phyloP scores from a whole-genome alignment of 805 yeast species.

The Kodamaea hsintzibuensis region DNA sequence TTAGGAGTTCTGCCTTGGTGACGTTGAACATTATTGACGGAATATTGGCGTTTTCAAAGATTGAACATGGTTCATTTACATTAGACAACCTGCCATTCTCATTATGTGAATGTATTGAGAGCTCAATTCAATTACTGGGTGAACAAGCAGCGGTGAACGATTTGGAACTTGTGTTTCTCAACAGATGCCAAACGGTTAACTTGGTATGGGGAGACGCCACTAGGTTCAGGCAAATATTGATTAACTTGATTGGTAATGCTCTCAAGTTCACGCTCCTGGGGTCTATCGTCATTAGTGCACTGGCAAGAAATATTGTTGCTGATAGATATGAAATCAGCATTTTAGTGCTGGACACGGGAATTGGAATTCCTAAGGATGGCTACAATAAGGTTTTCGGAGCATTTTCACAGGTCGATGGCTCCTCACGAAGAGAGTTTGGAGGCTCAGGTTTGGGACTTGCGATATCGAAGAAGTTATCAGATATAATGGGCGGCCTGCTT shows the following conservation, averaged over 20 bases:
- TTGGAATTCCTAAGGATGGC: slow-evolving; percentile 50
- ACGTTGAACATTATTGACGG: slow-evolving; percentile 55
- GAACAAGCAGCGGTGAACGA: slow-evolving; percentile 47
- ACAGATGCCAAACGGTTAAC: slow-evolving; percentile 40
- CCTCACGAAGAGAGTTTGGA: slow-evolving; percentile 51
- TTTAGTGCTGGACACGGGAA: slow-evolving; percentile 51
- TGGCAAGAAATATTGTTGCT: slow-evolving; percentile 25
- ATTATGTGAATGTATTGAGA: slow-evolving; percentile 45
- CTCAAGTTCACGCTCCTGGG: slow-evolving; percentile 51
- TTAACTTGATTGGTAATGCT: slow-evolving; percentile 54
- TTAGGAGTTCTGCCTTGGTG: slow-evolving; percentile 50
- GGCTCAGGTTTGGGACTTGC: slow-evolving; percentile 55
- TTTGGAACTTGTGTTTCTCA: slow-evolving; percentile 46
- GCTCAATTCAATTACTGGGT: slow-evolving; percentile 49
- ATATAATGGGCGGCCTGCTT: slow-evolving; percentile 49
- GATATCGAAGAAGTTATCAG: slow-evolving; percentile 48
- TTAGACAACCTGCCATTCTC: slow-evolving; percentile 46
- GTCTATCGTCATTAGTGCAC: slow-evolving; percentile 38
- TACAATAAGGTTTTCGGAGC: slow-evolving; percentile 51
- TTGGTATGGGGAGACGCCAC: slow-evolving; percentile 50
- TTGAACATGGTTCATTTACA: slow-evolving; percentile 54
- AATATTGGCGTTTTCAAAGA: slow-evolving; percentile 53
- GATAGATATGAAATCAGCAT: slow-evolving; percentile 41
- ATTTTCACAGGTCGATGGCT: slow-evolving; percentile 57
- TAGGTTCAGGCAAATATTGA: slow-evolving; percentile 50